Base-by-base conservation (phyloP, 169 alveolate genomes). In the Plasmodium gaboni region DNA sequence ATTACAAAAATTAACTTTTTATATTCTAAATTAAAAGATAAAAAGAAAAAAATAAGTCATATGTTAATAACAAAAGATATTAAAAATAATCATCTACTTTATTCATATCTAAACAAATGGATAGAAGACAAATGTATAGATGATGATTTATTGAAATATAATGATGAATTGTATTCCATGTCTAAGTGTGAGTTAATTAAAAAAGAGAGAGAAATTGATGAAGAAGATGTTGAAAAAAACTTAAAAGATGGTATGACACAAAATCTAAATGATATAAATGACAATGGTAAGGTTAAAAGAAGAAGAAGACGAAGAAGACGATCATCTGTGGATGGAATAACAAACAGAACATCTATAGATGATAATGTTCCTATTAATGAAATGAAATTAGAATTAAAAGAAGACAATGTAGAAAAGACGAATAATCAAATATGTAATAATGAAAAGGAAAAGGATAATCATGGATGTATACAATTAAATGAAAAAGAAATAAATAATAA, bases 11-110 rank as follows among this genome's bases (percentile, higher is more conserved):
- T 78, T 13, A 64, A 46, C 46, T 69, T 64, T 44, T 78, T 78
- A 24, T 15, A 78, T 65, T 64, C 89, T 5, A 78, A 78, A 59
- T 9, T 78, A n/a, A 78, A 69, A 78, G 32, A 46, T 57, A 78
- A 26, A 57, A 78, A 55, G 48, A 78, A 78, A 55, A 78, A 78
- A 78, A 65, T 78, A 7, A 64, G 55, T 13, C 78, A 78, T 22
- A 8, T 50, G 13, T 48, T 78, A 64, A 28, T 69, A 32, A 78
- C 64, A 65, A 78, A 67, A 44, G 70, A 78, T 9, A 26, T 12
- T 17, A 65, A 15, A 78, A 65, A 59, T 7, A 59, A 78, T 7
- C 78, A 78, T 6, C 4, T 32, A 2, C 15, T 63, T 19, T 9
- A 7, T 60, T 42, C 4, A 3, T 63, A 19, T 67, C 55, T 15